These are phyloP conservation scores for Tothia fuscella DNA, from an alignment of 2,329 filamentous ascomycete species.

Conservation along the genomic window DNA sequence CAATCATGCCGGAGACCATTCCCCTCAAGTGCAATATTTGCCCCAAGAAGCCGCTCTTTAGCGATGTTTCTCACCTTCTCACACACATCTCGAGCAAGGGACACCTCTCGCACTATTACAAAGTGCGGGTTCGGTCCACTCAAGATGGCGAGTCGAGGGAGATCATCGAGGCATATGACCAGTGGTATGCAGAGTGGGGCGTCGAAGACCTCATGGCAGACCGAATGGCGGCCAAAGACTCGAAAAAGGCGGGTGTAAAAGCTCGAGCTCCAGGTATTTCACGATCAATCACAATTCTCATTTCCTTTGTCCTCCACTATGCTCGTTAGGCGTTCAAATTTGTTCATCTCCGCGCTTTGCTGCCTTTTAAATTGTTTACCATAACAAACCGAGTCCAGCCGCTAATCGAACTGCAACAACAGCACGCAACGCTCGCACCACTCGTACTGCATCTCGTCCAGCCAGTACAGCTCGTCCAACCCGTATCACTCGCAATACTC, in stretches of 20 bases:
- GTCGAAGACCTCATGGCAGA: conserved; percentile 66
- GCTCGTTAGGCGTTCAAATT: neutral
- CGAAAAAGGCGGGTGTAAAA: conserved; percentile 45
- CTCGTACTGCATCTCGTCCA: too few relatives aligned
- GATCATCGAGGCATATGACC: conserved; percentile 56
- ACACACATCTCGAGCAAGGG: conserved; percentile 88
- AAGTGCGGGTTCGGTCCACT: conserved; percentile 60
- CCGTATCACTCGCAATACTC: too few relatives aligned
- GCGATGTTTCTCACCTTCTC: conserved; percentile 80
- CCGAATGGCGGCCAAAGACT: conserved; percentile 64
- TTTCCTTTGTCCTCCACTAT: too few relatives aligned
- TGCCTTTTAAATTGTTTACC: conserved; percentile 1
- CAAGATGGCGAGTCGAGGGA: conserved; percentile 53
- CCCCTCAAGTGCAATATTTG: conserved; percentile 75
- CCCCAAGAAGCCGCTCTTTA: conserved; percentile 67
- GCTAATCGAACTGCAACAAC: neutral
- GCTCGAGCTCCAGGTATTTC: conserved; percentile 14
- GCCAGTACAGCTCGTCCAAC: too few relatives aligned
- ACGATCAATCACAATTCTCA: conserved; percentile 21
- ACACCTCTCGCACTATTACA: conserved; percentile 77
- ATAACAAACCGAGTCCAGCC: neutral
- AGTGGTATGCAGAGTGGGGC: conserved; percentile 63
- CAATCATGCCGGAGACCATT: conserved; percentile 35
- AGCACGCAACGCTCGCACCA: neutral
- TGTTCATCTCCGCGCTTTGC: conserved; percentile 2